Percentiles rank a stretch among this genome's conserved stretches.
Evolutionary conservation across 345 rosid genomes (phyloP).

Genomic region (Rhizophora apiculata): DNA sequence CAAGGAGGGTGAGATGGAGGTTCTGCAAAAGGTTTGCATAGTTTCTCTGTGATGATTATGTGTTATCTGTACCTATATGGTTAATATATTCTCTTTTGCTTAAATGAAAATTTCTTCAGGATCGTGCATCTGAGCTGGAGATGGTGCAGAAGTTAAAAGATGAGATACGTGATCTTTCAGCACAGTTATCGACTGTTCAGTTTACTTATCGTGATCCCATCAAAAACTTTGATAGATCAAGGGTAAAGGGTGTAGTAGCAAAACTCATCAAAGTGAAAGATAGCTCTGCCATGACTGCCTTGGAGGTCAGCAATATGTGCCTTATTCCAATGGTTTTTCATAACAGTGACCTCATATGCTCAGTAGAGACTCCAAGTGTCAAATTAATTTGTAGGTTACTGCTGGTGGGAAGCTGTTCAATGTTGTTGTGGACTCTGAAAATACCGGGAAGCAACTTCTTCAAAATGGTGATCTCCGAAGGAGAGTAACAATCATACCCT

Average conservation of each 20-base stretch:
- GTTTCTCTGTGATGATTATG: conserved; percentile 8
- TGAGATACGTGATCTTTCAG: conserved; percentile 64
- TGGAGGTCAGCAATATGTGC: conserved; percentile 57
- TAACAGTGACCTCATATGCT: background rate
- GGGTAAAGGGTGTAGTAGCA: conserved; percentile 97
- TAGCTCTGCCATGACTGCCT: conserved; percentile 75
- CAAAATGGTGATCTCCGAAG: conserved; percentile 89
- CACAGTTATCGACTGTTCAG: conserved; percentile 75
- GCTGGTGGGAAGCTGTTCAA: conserved; percentile 88
- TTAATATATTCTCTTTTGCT: conserved; percentile 17
- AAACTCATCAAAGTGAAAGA: conserved; percentile 86
- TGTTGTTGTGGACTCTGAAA: conserved; percentile 91
- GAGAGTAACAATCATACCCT: conserved; percentile 88
- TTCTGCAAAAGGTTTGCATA: conserved; percentile 70
- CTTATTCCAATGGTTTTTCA: background rate
- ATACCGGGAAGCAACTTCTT: conserved; percentile 89
- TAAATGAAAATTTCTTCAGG: conserved; percentile 40
- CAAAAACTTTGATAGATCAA: conserved; percentile 80
- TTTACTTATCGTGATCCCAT: conserved; percentile 80
- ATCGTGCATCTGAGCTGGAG: conserved; percentile 64
- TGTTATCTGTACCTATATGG: conserved; percentile 1
- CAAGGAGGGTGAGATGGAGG: conserved; percentile 81
- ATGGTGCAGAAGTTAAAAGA: conserved; percentile 73
- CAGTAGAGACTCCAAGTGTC: conserved; percentile 16
- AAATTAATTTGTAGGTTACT: conserved; percentile 57